Evolutionary conservation across 1,284 basidiomycete species (phyloP).

Genomic region (Athelia sp.): DNA sequence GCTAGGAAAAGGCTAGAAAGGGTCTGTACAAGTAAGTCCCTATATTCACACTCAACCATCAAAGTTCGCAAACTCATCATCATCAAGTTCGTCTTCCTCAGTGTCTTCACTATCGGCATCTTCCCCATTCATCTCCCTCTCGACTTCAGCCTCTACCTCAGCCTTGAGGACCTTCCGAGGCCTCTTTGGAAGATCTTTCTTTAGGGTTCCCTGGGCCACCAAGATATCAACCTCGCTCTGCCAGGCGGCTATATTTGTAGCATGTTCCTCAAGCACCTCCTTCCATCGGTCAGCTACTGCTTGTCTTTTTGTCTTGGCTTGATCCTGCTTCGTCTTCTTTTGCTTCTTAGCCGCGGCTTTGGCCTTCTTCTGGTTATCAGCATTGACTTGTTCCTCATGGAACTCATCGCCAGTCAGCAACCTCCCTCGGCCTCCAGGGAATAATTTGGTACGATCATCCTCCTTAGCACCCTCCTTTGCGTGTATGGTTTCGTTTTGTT

Average conservation of each 20-base stretch:
- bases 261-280: constrained; percentile 9
- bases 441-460: not conserved
- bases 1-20: too few species aligned
- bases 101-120: not conserved
- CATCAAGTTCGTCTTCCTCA: not conserved
- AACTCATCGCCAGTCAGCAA: not conserved
- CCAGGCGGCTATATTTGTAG: constrained; percentile 9
- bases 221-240: constrained; percentile 8
- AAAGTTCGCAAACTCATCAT: not conserved
- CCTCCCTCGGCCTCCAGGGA: not conserved
- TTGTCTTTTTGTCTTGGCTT: constrained; percentile 8
- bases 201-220: constrained; percentile 5
- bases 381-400: constrained; percentile 1
- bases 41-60: too few species aligned
- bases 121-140: not conserved
- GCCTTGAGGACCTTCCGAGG: constrained; percentile 5
- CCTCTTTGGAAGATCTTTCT: constrained; percentile 13
- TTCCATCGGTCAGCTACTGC: constrained; percentile 12
- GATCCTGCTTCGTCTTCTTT: constrained; percentile 1
- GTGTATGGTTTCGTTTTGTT: constrained; percentile 17
- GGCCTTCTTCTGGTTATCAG: constrained; percentile 4
- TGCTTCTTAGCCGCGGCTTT: constrained; percentile 2
- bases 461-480: constrained; percentile 9
- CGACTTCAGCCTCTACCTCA: constrained; percentile 11
- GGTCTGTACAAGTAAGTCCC: too few species aligned